Evolutionary conservation across 2,329 filamentous ascomycete species (phyloP), one percentile per base, ranked within the genome.

Genomic region (Sporothrix mexicana): DNA sequence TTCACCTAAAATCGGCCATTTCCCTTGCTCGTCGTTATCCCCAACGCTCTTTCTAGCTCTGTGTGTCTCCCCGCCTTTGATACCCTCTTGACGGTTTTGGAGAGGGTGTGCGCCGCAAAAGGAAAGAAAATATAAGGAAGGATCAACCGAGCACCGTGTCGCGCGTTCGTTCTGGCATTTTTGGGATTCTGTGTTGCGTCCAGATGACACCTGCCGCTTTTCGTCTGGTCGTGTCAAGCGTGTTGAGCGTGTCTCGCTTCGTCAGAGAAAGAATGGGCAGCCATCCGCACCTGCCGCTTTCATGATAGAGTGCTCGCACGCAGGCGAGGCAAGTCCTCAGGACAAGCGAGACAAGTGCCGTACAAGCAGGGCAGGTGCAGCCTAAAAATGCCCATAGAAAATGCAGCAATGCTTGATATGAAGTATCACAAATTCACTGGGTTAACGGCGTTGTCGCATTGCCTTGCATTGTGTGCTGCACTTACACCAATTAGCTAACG

Each of bases 251-350:
- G 59, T 45, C 59, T 62, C 36, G 36, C 36, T 43, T 62, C 17
- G 17, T n/a, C 36, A 30, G 59, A 43, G 59, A 6, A 62, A 43
- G 59, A 6, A 62, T 30, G 20, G 43, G 12, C 20, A 3, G 62
- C 13, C 41, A 9, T 49, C 61, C 43, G 62, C 62, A 30, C 62
- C 62, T 66, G 62, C 62, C 62, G 62, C 15, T 49, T 62, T n/a
- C n/a, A 20, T 36, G 17, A 45, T 43, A 23, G 59, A 62, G 59
- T 62, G 55, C 55, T 59, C 36, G 25, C 59, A 13, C n/a, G n/a
- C 61, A 47, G 61, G 61, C 61, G 12, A 64, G 61, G 41, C 61
- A 45, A 9, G 57, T 43, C 30, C 57, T 15, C 20, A 36, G 30
- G 5, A 43, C 20, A 30, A 15, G 53, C 53, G 53, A 57, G 9